These are phyloP conservation scores for Coemansia sp. DNA, from an alignment of 192 early-diverging fungal genomes.

Conservation along the genomic window DNA sequence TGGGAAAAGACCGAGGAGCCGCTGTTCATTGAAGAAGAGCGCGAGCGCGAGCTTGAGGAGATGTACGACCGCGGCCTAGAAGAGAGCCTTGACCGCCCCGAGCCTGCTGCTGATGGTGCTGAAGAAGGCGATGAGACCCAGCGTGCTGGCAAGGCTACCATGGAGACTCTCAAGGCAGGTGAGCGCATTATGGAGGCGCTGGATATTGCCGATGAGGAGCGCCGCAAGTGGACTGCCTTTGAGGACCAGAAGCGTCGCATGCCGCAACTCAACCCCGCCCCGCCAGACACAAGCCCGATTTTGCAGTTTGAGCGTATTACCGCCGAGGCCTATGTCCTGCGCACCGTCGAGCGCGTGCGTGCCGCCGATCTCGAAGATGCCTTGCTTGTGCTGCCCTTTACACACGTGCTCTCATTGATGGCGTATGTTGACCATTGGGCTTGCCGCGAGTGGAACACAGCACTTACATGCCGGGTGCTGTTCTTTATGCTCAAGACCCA, in stretches of 20 bases:
- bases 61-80: constrained; percentile 77
- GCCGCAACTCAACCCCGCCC: constrained; percentile 39
- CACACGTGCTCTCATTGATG: constrained; percentile 74
- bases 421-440: constrained; percentile 79
- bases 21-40: constrained; percentile 93
- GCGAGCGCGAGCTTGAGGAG: constrained; percentile 91
- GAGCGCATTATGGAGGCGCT: constrained; percentile 92
- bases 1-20: constrained; percentile 98
- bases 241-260: constrained; percentile 50
- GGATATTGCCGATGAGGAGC: constrained; percentile 84
- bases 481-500: constrained; percentile 84
- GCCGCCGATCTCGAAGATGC: constrained; percentile 87
- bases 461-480: constrained; percentile 77
- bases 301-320: constrained; percentile 63
- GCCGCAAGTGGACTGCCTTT: constrained; percentile 63
- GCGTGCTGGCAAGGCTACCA: constrained; percentile 82
- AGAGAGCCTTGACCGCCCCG: constrained; percentile 57
- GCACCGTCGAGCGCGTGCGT: constrained; percentile 73
- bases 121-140: constrained; percentile 59
- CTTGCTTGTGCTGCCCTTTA: constrained; percentile 84
- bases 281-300: constrained; percentile 63
- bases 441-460: constrained; percentile 75
- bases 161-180: constrained; percentile 94
- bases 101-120: constrained; percentile 39
- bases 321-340: constrained; percentile 79